phyloP scores from a whole-genome alignment of 2,329 filamentous ascomycete species.

The Lomentospora prolificans region DNA sequence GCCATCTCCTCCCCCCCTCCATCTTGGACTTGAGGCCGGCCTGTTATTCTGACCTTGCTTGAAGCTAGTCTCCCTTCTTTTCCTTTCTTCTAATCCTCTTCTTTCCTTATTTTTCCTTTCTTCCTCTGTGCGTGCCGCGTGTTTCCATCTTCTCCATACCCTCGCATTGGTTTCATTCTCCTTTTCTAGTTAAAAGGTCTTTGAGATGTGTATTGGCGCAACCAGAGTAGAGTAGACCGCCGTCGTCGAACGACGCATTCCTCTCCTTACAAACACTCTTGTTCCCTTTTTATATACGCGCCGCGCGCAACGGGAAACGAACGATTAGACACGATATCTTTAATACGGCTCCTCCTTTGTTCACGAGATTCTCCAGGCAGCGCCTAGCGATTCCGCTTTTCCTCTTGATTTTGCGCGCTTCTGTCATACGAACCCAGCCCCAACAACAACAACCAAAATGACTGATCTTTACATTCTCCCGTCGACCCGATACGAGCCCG shows the following conservation, averaged over 20 bases:
- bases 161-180: conserved; percentile 34
- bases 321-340: conserved; percentile 15
- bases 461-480: conserved; percentile 32
- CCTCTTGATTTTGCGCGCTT: not conserved
- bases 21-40: not conserved
- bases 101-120: conserved; percentile 20
- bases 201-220: conserved; percentile 19
- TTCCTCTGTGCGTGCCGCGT: conserved; percentile 15
- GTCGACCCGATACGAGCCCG: conserved; percentile 22
- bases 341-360: conserved; percentile 22
- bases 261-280: conserved; percentile 6
- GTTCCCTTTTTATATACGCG: not conserved
- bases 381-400: not conserved
- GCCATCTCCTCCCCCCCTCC: not conserved
- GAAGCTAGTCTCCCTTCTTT: conserved; percentile 11
- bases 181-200: conserved; percentile 5
- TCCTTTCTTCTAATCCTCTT: conserved; percentile 20
- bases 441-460: conserved; percentile 29
- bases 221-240: conserved; percentile 9
- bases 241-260: conserved; percentile 20
- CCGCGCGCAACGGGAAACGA: not conserved
- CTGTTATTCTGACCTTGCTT: conserved; percentile 1
- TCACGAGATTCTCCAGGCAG: not conserved
- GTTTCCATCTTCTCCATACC: conserved; percentile 3
- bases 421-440: not conserved